phyloP scores from a whole-genome alignment of 257 asterid species.

The Cordia subcordata region DNA sequence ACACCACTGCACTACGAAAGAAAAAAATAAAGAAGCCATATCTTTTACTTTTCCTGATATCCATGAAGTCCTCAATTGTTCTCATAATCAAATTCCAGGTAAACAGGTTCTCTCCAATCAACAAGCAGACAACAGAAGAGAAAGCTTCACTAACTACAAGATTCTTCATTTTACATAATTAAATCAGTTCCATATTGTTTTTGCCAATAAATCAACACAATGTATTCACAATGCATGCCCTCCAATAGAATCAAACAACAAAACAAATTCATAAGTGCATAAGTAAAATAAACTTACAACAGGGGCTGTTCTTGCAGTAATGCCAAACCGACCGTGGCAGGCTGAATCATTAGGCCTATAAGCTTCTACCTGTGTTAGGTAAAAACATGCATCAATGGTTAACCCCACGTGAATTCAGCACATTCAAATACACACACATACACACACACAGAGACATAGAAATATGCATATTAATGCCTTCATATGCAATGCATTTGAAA shows the following conservation, averaged over 20 bases:
- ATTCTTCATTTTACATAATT: no score
- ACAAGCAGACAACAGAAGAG: background rate
- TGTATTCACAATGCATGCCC: background rate
- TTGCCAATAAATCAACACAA: background rate
- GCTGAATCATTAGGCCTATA: slow-evolving; percentile 94
- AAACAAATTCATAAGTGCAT: background rate
- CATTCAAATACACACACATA: slow-evolving; percentile 5
- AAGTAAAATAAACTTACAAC: slow-evolving; percentile 43
- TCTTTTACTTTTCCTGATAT: no score
- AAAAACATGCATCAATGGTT: background rate
- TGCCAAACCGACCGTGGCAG: slow-evolving; percentile 86
- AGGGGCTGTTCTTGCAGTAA: slow-evolving; percentile 93
- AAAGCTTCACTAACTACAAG: no score
- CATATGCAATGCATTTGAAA: no score
- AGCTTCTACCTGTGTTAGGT: slow-evolving; percentile 78
- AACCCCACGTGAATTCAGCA: no score
- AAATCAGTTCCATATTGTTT: background rate
- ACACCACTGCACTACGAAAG: no score
- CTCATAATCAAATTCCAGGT: no score
- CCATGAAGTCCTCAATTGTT: no score
- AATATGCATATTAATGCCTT: background rate
- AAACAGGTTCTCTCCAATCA: background rate
- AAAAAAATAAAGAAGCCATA: no score
- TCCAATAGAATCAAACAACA: background rate
- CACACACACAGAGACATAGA: background rate